Evolutionary conservation across 139 green algal genomes (phyloP), one percentile per base, ranked within the genome.

Genomic region (Chlamydomonas applanata): DNA sequence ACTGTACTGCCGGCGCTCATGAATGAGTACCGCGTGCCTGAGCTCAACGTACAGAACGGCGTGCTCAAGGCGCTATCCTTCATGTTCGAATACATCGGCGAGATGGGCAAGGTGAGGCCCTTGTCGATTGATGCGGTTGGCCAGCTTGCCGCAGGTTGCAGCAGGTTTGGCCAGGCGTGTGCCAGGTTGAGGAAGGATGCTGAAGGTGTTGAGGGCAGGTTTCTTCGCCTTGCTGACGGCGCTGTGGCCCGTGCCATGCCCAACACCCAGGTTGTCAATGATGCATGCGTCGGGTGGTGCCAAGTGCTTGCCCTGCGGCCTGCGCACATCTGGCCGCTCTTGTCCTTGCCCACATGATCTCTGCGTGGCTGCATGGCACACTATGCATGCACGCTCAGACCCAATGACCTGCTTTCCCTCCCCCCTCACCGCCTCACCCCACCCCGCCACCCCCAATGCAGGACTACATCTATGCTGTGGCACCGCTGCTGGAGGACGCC

Each of bases 11-110:
- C 96, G 0, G 96, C 95, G 20, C 90, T 99, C 4, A 98, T 99
- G 92, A 99, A 99, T 82, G 96, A 99, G 88, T 99, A 98, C 89
- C 89, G 93, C 71, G 91, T 95, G 32, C 95, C 95, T 1, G 94
- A 99, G 89, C 81, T 98, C 20, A 99, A 98, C 79, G 95, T 99
- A 57, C 96, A 99, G 88, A 99, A 99, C 71, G 96, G 96, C 63
- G 95, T 98, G 76, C 89, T 98, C 65, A 97, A 98, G 87, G 93
- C 93, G n/a, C 91, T 99, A 69, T 94, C 86, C 59, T 99, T 99
- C 85, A 90, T 99, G 85, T 99, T 99, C 76, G 96, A 99, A 87
- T 99, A 99, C 91, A 98, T 99, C 44, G 96, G 96, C n/a, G 96
- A 99, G 87, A 97, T 98, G 93, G 96, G 95, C 74, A 96, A 73